Percentiles rank a stretch among this genome's conserved stretches.
Conservation (phyloP, 2,329 filamentous ascomycete species). For the Leptosphaerulina australis region DNA sequence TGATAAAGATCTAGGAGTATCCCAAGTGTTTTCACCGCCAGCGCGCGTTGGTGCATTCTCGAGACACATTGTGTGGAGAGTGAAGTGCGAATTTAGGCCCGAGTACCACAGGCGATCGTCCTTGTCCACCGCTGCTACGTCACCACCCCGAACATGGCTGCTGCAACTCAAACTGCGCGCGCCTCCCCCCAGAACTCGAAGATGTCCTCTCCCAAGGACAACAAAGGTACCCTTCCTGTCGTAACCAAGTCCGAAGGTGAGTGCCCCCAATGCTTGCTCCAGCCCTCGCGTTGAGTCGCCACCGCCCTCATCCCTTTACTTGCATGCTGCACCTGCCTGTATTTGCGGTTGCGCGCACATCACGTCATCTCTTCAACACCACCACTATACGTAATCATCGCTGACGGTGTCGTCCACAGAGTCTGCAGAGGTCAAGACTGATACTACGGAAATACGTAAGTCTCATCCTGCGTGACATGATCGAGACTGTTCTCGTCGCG, state of each 20-base stretch:
- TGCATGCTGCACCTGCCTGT: slow-evolving; percentile 2
- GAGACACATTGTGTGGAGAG: slow-evolving; percentile 30
- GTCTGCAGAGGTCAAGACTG: slow-evolving; percentile 29
- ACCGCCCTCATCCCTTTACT: neutral
- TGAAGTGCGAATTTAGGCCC: slow-evolving; percentile 31
- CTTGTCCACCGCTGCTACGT: slow-evolving; percentile 42
- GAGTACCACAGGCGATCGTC: slow-evolving; percentile 39
- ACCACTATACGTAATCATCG: slow-evolving; percentile 19
- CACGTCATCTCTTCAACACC: slow-evolving; percentile 17
- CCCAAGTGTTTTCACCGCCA: neutral
- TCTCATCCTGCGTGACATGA: slow-evolving; percentile 5
- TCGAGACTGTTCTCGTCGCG: slow-evolving; percentile 4
- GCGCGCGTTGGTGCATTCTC: slow-evolving; percentile 22
- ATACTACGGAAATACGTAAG: slow-evolving; percentile 17
- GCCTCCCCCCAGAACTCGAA: slow-evolving; percentile 46
- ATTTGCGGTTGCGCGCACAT: slow-evolving; percentile 21
- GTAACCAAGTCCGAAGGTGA: slow-evolving; percentile 46
- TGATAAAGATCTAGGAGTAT: slow-evolving; percentile 10
- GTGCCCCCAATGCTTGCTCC: slow-evolving; percentile 22
- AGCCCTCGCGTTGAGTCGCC: slow-evolving; percentile 8
- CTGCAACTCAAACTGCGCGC: slow-evolving; percentile 43
- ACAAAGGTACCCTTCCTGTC: slow-evolving; percentile 41
- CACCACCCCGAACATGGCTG: slow-evolving; percentile 46
- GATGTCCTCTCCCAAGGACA: slow-evolving; percentile 49
- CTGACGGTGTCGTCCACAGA: slow-evolving; percentile 34